A percentile compares a stretch with the other conserved stretches of the same genome.
These are phyloP conservation scores for Mayamaea pseudoterrestris DNA, from an alignment of 108 stramenopile species.

Conservation along the genomic window DNA sequence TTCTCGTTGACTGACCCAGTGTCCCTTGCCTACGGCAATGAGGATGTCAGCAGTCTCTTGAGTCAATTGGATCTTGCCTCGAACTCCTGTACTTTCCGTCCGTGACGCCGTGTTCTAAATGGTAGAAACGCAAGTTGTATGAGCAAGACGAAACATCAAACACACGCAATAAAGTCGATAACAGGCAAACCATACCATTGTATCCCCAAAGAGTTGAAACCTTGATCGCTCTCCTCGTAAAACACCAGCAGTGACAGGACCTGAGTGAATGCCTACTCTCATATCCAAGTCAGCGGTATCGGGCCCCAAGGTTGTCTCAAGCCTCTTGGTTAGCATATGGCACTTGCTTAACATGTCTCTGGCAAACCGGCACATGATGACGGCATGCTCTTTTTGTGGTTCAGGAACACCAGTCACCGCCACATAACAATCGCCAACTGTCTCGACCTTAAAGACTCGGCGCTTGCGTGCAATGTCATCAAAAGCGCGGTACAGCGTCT, in stretches of 20 bases:
- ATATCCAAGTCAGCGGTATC: slow-evolving; percentile 1
- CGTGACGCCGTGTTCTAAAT: slow-evolving; percentile 32
- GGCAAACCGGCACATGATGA: slow-evolving; percentile 3
- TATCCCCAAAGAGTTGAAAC: slow-evolving; percentile 19
- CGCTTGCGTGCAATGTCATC: slow-evolving; percentile 25
- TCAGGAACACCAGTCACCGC: slow-evolving; percentile 15
- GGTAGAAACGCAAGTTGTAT: slow-evolving; percentile 2
- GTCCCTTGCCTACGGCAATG: slow-evolving; percentile 12
- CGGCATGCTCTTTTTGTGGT: slow-evolving; percentile 6
- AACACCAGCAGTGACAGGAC: slow-evolving; percentile 19
- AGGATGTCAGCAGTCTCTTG: slow-evolving; percentile 31
- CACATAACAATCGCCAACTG: slow-evolving; percentile 28
- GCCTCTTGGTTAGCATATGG: neutral
- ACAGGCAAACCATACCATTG: no score
- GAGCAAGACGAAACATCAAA: neutral
- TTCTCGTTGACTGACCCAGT: slow-evolving; percentile 28
- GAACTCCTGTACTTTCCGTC: slow-evolving; percentile 31
- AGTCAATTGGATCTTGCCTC: slow-evolving; percentile 26
- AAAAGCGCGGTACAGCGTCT: slow-evolving; percentile 23
- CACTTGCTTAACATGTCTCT: neutral
- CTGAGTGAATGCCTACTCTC: slow-evolving; percentile 8
- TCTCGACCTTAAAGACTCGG: slow-evolving; percentile 40
- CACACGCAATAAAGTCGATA: neutral
- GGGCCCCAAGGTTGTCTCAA: slow-evolving; percentile 1
- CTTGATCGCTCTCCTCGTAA: slow-evolving; percentile 16